Base-by-base conservation (phyloP, 2,329 filamentous ascomycete species). In the Metarhizium robertsii region DNA sequence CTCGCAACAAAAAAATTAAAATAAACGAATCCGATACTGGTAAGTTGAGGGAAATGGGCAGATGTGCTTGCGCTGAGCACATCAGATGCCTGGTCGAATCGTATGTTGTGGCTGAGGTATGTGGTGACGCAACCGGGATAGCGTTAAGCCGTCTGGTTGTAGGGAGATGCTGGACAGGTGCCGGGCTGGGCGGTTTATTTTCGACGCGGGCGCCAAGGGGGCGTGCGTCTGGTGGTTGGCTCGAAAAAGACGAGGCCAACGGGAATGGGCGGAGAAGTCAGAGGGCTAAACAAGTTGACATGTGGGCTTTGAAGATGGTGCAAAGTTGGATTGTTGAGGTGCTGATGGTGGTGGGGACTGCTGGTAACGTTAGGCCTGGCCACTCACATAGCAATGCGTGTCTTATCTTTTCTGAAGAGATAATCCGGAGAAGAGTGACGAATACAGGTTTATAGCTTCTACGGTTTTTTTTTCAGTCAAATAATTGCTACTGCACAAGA, bases 81-180 rank as follows among this genome's bases (percentile, higher is more conserved):
- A 43, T 53, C 45, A 32, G 52, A 29, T 48, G 14, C 11, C 42
- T 7, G 18, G 56, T 54, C 11, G 58, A 61, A 13, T 34, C 63
- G 6, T 57, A 56, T 43, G 61, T 59, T 2, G 59, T 56, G 43
- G 55, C 52, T 49, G 55, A 53, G 42, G 52, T 29, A 50, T 67
- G 8, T 61, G 64, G 61, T 6, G 59, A 1, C 58, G 5, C 54
- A 66, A 1, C 52, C 61, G 32, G 54, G 59, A 32, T 30, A 49
- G 25, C 3, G 25, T 25, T 25, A 25, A 25, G 25, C 25, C 25
- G 25, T 25, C 20, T 25, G 2, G 20, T 25, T 25, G 25, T 25
- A 25, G 25, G 25, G 25, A 25, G 25, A 25, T 25, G 25, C 25
- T 25, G 25, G 25, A 25, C 25, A 4, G 25, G 20, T 18, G 46